phyloP scores from a whole-genome alignment of 768 basidiomycete species.

The Russula brevipes region DNA sequence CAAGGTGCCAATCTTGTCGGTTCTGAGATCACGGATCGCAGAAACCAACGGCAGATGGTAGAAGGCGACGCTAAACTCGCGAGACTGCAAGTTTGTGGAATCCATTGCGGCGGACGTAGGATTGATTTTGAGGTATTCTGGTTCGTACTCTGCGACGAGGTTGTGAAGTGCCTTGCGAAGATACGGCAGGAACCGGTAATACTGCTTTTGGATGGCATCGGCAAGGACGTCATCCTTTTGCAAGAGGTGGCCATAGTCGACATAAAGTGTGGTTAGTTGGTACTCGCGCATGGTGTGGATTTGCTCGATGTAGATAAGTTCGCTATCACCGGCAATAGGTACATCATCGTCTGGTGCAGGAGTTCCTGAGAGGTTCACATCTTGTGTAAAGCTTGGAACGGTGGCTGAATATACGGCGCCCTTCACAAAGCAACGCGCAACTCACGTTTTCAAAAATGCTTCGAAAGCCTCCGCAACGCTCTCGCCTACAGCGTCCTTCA shows the following conservation, averaged over 20 bases:
- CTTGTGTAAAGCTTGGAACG: slow-evolving; percentile 71
- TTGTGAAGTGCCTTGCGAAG: slow-evolving; percentile 87
- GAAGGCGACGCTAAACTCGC: slow-evolving; percentile 94
- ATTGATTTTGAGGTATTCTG: slow-evolving; percentile 93
- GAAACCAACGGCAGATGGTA: slow-evolving; percentile 91
- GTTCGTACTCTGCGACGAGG: slow-evolving; percentile 83
- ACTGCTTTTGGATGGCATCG: slow-evolving; percentile 88
- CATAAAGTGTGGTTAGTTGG: slow-evolving; percentile 91
- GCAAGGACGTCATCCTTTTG: slow-evolving; percentile 90
- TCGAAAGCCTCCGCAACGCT: slow-evolving; percentile 91
- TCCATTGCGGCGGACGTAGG: slow-evolving; percentile 83
- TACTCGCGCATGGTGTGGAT: slow-evolving; percentile 94
- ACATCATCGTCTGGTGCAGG: slow-evolving; percentile 69
- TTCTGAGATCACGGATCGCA: slow-evolving; percentile 89
- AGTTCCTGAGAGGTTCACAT: slow-evolving; percentile 71
- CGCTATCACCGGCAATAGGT: slow-evolving; percentile 51
- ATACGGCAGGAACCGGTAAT: slow-evolving; percentile 95
- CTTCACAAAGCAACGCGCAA: neutral
- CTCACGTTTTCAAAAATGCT: slow-evolving; percentile 81
- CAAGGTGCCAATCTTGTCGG: slow-evolving; percentile 89
- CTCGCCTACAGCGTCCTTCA: slow-evolving; percentile 93
- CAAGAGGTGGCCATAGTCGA: slow-evolving; percentile 89
- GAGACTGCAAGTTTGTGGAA: slow-evolving; percentile 81
- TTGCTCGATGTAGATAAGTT: slow-evolving; percentile 84
- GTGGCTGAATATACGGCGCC: slow-evolving; percentile 14